phyloP scores from a whole-genome alignment of 345 rosid species.

The Aquilaria malaccensis region DNA sequence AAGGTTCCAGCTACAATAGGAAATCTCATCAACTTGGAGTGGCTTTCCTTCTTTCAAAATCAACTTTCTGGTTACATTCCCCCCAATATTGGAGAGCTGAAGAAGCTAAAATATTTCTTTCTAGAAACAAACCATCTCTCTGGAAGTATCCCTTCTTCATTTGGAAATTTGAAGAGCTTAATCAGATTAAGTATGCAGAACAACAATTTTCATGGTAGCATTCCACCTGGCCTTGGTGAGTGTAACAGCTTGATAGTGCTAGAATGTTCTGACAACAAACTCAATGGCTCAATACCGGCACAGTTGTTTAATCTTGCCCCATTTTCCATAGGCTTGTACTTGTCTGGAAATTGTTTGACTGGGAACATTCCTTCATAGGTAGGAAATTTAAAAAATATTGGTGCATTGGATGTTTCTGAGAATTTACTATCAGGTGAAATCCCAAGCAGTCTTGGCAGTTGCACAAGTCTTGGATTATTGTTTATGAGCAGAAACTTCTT shows the following conservation, averaged over 20 bases:
- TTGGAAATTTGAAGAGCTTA: constrained; percentile 6
- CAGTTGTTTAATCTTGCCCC: neutral
- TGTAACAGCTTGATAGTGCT: neutral
- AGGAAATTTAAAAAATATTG: neutral
- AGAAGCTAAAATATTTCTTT: neutral
- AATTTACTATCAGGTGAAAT: constrained; percentile 6
- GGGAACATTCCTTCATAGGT: neutral
- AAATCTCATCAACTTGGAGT: no score
- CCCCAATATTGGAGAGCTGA: neutral
- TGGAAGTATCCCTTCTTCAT: constrained; percentile 3
- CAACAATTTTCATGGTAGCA: constrained; percentile 4
- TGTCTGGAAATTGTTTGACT: neutral
- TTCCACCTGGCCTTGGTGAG: neutral
- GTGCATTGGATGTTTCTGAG: neutral
- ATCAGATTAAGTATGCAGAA: neutral
- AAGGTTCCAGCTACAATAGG: neutral
- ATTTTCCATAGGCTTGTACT: accelerated
- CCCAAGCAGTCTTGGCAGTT: constrained; percentile 22
- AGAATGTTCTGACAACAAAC: neutral
- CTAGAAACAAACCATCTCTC: neutral
- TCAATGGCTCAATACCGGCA: constrained; percentile 5
- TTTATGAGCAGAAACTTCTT: constrained; percentile 19
- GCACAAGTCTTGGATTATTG: constrained; percentile 12
- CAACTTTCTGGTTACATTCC: constrained; percentile 10
- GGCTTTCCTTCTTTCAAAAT: neutral